Evolutionary conservation across 2,329 filamentous ascomycete species (phyloP), one percentile per base, ranked within the genome.

Genomic region (Tolypocladium tropicale): DNA sequence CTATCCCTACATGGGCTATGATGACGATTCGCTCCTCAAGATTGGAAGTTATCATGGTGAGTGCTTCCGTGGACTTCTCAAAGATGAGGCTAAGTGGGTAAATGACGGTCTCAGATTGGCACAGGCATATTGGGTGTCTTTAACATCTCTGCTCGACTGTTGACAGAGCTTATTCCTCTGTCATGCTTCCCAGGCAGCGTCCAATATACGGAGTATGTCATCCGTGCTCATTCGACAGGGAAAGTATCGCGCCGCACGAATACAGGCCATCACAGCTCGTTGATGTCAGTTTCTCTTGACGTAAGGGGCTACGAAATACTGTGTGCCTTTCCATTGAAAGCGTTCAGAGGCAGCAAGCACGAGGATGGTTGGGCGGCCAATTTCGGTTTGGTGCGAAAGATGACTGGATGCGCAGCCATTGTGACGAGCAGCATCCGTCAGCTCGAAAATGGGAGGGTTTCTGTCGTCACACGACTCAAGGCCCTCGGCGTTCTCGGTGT

Each of bases 361-460:
- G 61, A 60, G 1, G 52, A 61, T 6, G 73, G 86, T 0, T 73
- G 72, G 48, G 76, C 92, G 2, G 84, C 89, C 0, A 84, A 87
- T 21, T 70, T 97, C 1, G 93, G 93, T 0, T 75, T 97, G 2
- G 61, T 95, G 4, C 88, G 82, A 2, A 96, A 96, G 70, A 95
- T 97, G 89, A 90, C 90, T 0, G 93, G 91, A 0, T 84, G 86
- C 1, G 91, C 90, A 1, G 91, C 90, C 0, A 79, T 96, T 9
- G 74, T 86, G 1, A 78, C 76, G 39, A 85, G 76, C n/a, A 77
- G 80, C 32, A 78, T 85, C 49, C 79, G 78, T 36, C 67, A 85
- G 48, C 64, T 64, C 4, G 66, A 62, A 9, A 85, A 82, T 56
- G 83, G 84, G 0, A 75, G 83, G 18, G 72, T 94, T 23, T 71